phyloP scores from a whole-genome alignment of 305 asterid species.

The Fraxinus dipetala region DNA sequence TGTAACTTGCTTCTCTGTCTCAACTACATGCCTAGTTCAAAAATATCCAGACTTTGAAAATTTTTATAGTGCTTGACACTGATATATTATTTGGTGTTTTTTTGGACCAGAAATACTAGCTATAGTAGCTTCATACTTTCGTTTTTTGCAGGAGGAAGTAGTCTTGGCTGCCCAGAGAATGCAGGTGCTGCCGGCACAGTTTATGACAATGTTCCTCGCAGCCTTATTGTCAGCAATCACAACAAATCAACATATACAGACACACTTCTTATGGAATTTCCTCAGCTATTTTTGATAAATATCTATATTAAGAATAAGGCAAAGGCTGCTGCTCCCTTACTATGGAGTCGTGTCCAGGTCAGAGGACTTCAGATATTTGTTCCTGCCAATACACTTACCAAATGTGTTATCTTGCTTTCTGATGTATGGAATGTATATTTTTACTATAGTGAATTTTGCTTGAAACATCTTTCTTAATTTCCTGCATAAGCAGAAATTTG shows the following conservation, averaged over 20 bases:
- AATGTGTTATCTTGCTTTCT: neutral
- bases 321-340: slow-evolving; percentile 91
- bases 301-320: slow-evolving; percentile 76
- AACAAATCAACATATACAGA: slow-evolving; percentile 76
- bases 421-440: neutral
- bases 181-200: slow-evolving; percentile 98
- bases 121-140: slow-evolving; percentile 22
- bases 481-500: neutral
- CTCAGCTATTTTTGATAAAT: slow-evolving; percentile 87
- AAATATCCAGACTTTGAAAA: slow-evolving; percentile 1
- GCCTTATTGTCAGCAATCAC: slow-evolving; percentile 87
- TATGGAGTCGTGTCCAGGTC: slow-evolving; percentile 99
- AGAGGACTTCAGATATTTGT: slow-evolving; percentile 10
- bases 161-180: slow-evolving; percentile 86
- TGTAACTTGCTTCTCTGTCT: neutral
- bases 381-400: neutral
- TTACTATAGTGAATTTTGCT: neutral
- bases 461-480: neutral
- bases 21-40: neutral
- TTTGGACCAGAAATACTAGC: slow-evolving; percentile 16
- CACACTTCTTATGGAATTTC: slow-evolving; percentile 89
- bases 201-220: slow-evolving; percentile 87
- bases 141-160: slow-evolving; percentile 77
- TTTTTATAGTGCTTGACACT: neutral
- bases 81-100: neutral